Percentiles rank a stretch among this genome's conserved stretches.
Evolutionary conservation across 495 filamentous ascomycete species (phyloP).

Genomic region (Penicillium coffeae): DNA sequence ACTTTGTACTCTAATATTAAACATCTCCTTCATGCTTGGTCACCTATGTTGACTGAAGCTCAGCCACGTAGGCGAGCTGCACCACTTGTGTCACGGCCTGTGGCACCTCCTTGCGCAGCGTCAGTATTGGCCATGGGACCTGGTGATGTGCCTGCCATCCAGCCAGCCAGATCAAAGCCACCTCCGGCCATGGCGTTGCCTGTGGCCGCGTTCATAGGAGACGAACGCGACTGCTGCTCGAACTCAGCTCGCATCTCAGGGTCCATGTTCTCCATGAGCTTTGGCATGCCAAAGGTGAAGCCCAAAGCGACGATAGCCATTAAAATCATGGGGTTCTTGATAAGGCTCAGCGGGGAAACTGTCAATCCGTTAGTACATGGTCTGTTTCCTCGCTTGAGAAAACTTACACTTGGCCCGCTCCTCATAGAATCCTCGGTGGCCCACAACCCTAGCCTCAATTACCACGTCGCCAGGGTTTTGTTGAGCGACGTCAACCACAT

Average conservation of each 20-base stretch:
- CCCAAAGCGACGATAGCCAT: conserved; percentile 76
- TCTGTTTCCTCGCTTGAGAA: not conserved
- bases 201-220: conserved; percentile 52
- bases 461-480: conserved; percentile 24
- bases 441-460: conserved; percentile 60
- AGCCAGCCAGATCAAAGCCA: conserved; percentile 79
- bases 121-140: conserved; percentile 23
- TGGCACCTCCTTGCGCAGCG: conserved; percentile 26
- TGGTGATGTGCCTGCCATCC: conserved; percentile 58
- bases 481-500: conserved; percentile 20
- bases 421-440: conserved; percentile 66
- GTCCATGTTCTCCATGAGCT: conserved; percentile 96
- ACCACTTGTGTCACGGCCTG: conserved; percentile 34
- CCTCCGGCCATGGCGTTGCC: conserved; percentile 38
- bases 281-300: conserved; percentile 85
- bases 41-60: no score
- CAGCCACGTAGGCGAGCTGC: conserved; percentile 34
- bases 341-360: conserved; percentile 62
- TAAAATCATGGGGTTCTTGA: conserved; percentile 94
- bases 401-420: conserved; percentile 69
- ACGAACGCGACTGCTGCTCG: conserved; percentile 79
- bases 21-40: not conserved
- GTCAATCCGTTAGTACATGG: not conserved
- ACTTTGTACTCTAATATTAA: not conserved
- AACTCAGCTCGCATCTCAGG: conserved; percentile 90